Base-by-base conservation (phyloP, 2,329 filamentous ascomycete species). In the Alternaria consortialis region DNA sequence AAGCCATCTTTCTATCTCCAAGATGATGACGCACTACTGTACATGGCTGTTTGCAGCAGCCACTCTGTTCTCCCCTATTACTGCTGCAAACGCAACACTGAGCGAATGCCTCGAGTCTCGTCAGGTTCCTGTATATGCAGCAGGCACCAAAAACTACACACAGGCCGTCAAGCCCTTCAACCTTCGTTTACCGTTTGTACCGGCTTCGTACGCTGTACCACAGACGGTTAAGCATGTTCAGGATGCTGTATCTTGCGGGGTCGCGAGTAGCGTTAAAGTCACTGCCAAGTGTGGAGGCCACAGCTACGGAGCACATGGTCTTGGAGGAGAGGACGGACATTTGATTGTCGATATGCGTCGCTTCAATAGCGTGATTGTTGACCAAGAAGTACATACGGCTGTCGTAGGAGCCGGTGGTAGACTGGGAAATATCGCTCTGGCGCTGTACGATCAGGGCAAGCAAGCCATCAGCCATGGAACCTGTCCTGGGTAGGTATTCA, bases 261-360 rank as follows among this genome's bases (percentile, higher is more conserved):
- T 74, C 0, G 64, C 80, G 12, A 80, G 80, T 58, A 77, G 76
- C 5, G 73, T 85, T 27, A 82, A 82, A 55, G 85, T 89, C 0
- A 86, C 88, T 68, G 83, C 87, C 15, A 85, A 82, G 61, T 88
- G 86, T 2, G 87, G 87, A 12, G 88, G 88, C 0, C 87, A 90
- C 65, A 88, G 86, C 0, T 90, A 87, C 63, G 87, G 74, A 1
- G 80, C 81, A 0, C 80, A 82, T 52, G 82, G 81, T 0, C 76
- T 84, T 1, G 82, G 82, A 20, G 82, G 82, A 7, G 77, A 82
- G 66, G 73, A 84, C 62, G 82, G 81, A 2, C 79, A 81, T 59
- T 62, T 84, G 50, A 77, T 83, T 1, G 73, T 85, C 7, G 81
- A 84, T 64, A 73, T 85, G 69, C 72, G 80, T 47, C 74, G 77